Base-by-base conservation (phyloP, 768 basidiomycete species). In the Mycena polygramma region DNA sequence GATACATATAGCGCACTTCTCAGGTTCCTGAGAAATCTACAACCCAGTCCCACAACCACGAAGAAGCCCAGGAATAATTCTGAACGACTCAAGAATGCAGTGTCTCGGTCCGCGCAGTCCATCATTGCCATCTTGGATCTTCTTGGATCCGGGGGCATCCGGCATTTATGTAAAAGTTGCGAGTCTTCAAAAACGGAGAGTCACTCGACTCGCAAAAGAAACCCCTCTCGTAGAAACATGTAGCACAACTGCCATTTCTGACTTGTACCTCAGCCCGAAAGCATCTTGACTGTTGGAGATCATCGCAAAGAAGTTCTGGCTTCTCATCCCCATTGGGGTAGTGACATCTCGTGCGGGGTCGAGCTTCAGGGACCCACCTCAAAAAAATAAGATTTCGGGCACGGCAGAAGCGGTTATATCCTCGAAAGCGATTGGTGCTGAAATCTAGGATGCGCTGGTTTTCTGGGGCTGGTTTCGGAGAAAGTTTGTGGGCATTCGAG, bases 261-360 rank as follows among this genome's bases (percentile, higher is more conserved):
- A 55, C 24, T 53, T 26, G 62, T 26, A 43, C 55, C 53, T 54
- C 15, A 54, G 41, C 30, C 36, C 14, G 39, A 39, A 49, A 22
- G 19, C 30, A 35, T 41, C 22, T 52, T 26, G 53, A 22, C 53
- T n/a, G 55, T 58, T 55, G 1, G 55, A 58, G 64, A 66, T 66
- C 35, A 57, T 57, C 43, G 45, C 46, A 35, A 15, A 36, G 43
- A 57, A 65, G 54, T 49, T 49, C 15, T 41, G 61, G 15, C 17
- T 64, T 64, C 53, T 36, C 14, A 26, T 55, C 63, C 54, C 63
- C 63, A 64, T 64, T 63, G 19, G 52, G 62, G 49, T 51, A 51
- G 49, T 30, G 30, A 30, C 30, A 30, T 30, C 30, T 30, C 30
- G 2, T 30, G 30, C 6, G 30, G 30, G 30, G 30, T 30, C 30